Conservation (phyloP, 192 early-diverging fungal species). For the Backusella circina region DNA sequence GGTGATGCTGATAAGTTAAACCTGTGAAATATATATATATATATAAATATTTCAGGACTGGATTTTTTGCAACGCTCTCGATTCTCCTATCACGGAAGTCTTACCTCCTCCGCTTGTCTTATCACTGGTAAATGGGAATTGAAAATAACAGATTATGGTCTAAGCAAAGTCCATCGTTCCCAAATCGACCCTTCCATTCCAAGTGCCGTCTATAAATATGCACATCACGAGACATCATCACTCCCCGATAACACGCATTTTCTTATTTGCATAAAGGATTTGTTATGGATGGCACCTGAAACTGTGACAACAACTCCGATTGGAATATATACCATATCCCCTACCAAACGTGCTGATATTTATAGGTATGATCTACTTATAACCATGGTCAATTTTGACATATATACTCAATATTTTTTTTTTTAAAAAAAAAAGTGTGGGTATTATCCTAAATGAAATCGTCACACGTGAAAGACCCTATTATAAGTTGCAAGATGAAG, state of each 20-base stretch:
- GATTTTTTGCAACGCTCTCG: slow-evolving; percentile 43
- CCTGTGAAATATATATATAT: too few relatives aligned
- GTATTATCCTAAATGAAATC: slow-evolving; percentile 45
- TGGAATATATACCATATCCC: slow-evolving; percentile 21
- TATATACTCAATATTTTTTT: slow-evolving; percentile 6
- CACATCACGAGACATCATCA: not conserved
- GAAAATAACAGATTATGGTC: slow-evolving; percentile 41
- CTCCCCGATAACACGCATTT: not conserved
- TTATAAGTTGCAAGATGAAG: slow-evolving; percentile 14
- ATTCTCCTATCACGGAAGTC: slow-evolving; percentile 35
- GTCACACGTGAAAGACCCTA: slow-evolving; percentile 39
- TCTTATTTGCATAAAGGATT: not conserved
- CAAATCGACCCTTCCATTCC: slow-evolving; percentile 10
- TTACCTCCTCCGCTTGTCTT: slow-evolving; percentile 37
- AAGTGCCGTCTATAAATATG: not conserved
- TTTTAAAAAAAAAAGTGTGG: slow-evolving; percentile 26
- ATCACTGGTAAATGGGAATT: slow-evolving; percentile 43
- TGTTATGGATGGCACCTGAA: slow-evolving; percentile 40
- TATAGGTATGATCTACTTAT: slow-evolving; percentile 27
- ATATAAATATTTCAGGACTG: slow-evolving; percentile 26
- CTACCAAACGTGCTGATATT: slow-evolving; percentile 36
- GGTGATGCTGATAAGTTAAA: too few relatives aligned
- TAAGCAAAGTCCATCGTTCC: slow-evolving; percentile 24
- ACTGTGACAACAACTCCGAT: slow-evolving; percentile 15
- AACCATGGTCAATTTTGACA: not conserved